Percentiles rank a stretch among this genome's conserved stretches.
These are phyloP conservation scores for Aspergillus carbonarius DNA, from an alignment of 2,329 filamentous ascomycete genomes.

Conservation along the genomic window DNA sequence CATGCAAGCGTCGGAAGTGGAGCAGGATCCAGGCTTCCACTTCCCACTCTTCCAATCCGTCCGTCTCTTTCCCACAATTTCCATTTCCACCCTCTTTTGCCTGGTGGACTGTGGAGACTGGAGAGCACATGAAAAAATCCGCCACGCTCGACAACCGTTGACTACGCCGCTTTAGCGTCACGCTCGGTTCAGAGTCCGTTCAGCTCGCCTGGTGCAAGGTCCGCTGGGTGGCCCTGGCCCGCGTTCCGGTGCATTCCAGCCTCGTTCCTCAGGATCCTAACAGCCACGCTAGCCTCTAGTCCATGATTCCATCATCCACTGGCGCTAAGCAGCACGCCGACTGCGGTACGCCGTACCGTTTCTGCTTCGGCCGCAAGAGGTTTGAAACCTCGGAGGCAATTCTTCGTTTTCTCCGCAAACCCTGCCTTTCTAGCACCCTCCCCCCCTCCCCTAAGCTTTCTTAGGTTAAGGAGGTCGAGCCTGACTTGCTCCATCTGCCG, in stretches of 20 bases:
- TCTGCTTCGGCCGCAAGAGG: slow-evolving; percentile 13
- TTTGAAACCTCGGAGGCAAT: slow-evolving; percentile 16
- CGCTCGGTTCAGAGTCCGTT: slow-evolving; percentile 19
- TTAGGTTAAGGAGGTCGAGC: neutral
- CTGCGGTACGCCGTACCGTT: slow-evolving; percentile 1
- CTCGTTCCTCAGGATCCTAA: slow-evolving; percentile 8
- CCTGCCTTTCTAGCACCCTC: slow-evolving; percentile 10
- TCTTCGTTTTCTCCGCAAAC: slow-evolving; percentile 19
- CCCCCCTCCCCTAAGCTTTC: neutral
- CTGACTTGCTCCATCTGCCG: neutral
- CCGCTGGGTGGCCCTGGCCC: slow-evolving; percentile 20
- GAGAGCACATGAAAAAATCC: slow-evolving; percentile 12
- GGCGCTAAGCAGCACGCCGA: neutral
- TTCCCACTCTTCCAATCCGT: slow-evolving; percentile 6
- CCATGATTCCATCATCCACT: neutral
- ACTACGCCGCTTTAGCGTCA: slow-evolving; percentile 19
- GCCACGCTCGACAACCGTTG: slow-evolving; percentile 14
- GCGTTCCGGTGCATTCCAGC: slow-evolving; percentile 12
- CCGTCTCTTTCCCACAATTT: neutral
- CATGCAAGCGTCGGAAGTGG: slow-evolving; percentile 19
- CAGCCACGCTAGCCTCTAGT: slow-evolving; percentile 1
- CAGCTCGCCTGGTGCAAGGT: slow-evolving; percentile 19
- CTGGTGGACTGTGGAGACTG: neutral
- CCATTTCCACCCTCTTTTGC: slow-evolving; percentile 1
- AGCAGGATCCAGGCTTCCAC: slow-evolving; percentile 1